Evolutionary conservation across 805 yeast species (phyloP).

Genomic region (Komagataella ulmi): DNA sequence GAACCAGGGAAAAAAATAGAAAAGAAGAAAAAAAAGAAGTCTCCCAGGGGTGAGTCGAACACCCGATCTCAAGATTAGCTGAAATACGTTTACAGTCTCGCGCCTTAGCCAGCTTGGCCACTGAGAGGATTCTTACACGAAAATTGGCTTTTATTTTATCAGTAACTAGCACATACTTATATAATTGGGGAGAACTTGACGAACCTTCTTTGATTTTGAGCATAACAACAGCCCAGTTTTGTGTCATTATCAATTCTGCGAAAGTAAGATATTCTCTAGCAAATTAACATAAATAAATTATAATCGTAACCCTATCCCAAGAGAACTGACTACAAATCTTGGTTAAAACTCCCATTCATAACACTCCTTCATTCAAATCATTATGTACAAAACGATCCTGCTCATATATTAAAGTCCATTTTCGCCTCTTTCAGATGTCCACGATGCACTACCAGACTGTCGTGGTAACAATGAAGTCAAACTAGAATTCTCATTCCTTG

Average conservation of each 20-base stretch:
- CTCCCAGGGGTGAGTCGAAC: neutral
- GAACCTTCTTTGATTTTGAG: no score
- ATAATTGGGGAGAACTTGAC: no score
- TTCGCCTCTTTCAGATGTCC: neutral
- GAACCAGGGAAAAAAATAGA: no score
- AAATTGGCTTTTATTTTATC: no score
- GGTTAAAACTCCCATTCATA: no score
- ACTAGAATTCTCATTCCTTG: neutral
- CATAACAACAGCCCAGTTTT: no score
- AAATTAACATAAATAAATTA: no score
- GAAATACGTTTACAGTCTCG: neutral
- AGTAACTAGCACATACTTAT: no score
- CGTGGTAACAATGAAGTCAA: neutral
- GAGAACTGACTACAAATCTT: no score
- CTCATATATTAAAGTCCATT: neutral
- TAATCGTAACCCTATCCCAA: no score
- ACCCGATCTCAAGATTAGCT: neutral
- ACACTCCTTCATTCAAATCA: constrained; percentile 9
- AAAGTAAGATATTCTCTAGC: no score
- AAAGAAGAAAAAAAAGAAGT: neutral
- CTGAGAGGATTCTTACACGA: neutral
- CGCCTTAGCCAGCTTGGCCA: neutral
- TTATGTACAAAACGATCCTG: neutral
- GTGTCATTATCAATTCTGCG: no score
- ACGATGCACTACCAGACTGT: neutral